Evolutionary conservation across 495 filamentous ascomycete genomes (phyloP).

Genomic region (Penicillium manginii): DNA sequence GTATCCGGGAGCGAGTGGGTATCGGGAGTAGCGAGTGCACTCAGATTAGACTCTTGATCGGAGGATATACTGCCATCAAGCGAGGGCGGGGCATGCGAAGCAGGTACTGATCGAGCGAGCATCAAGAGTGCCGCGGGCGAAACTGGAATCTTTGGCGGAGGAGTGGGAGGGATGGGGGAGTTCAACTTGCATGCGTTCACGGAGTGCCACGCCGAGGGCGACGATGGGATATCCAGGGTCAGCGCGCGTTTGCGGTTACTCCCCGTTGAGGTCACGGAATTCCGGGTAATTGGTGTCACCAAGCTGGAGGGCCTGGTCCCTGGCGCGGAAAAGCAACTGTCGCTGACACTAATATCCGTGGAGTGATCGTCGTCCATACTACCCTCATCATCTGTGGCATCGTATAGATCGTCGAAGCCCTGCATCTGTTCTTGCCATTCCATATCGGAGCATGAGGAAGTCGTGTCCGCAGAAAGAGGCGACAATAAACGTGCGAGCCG

Average conservation of each 20-base stretch:
- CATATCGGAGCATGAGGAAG: constrained; percentile 48
- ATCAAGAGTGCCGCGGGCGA: constrained; percentile 73
- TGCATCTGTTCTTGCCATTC: constrained; percentile 53
- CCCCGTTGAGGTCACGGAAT: constrained; percentile 43
- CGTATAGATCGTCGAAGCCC: constrained; percentile 82
- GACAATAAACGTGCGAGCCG: constrained; percentile 37
- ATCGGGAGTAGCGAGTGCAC: constrained; percentile 80
- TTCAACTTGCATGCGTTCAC: constrained; percentile 53
- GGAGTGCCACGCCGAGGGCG: constrained; percentile 52
- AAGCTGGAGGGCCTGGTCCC: constrained; percentile 47
- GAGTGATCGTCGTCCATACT: constrained; percentile 24
- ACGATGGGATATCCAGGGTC: constrained; percentile 73
- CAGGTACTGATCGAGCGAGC: constrained; percentile 69
- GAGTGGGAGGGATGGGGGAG: constrained; percentile 77
- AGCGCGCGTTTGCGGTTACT: constrained; percentile 58
- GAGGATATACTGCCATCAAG: constrained; percentile 86
- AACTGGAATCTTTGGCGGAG: constrained; percentile 74
- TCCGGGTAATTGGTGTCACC: constrained; percentile 41
- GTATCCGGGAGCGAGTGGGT: constrained; percentile 59
- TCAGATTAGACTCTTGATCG: constrained; percentile 78
- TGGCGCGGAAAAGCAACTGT: constrained; percentile 49
- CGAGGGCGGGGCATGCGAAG: constrained; percentile 79
- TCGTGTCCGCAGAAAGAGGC: constrained; percentile 40
- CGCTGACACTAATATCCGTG: constrained; percentile 46
- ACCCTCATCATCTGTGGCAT: constrained; percentile 73